Base-by-base conservation (phyloP, 1,139 yeast species). In the Entelexis paramagnoliae region DNA sequence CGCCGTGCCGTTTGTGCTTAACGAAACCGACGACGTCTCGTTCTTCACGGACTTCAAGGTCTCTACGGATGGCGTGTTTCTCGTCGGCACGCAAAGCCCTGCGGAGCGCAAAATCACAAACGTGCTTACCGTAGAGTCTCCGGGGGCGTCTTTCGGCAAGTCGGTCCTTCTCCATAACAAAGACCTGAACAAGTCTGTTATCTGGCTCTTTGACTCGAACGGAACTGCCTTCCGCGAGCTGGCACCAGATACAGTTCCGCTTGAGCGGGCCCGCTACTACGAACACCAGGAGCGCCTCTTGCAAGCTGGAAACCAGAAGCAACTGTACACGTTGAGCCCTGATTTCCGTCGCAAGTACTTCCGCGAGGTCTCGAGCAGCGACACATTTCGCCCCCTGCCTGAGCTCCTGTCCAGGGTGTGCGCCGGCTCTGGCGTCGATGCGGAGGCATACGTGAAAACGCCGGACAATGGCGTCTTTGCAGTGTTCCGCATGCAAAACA, bases 41-140 rank as follows among this genome's bases (percentile, higher is more conserved):
- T 41, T 48, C 29, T 53, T 55, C 42, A 51, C 57, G 13, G 57
- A 54, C 39, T 34, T 36, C 33, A 30, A 49, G 14, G 51, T 43
- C 4, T 50, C 58, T 16, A 36, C 48, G 4, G 54, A 51, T 13
- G 51, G 54, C 24, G 30, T 55, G 22, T 55, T 38, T 34, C 22
- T 53, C n/a, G 49, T 48, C 1, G 56, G 56, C 13, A 20, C 16
- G 10, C 35, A 29, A 20, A 24, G 13, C 14, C 14, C 38, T 13
- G 13, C 1, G 14, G 48, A 43, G n/a, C 35, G 20, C 2, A 50
- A 54, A 61, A 64, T 68, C 66, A 61, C 46, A 6, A 46, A 55
- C 28, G 54, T 51, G 13, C 48, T 54, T 9, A 9, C 32, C 2
- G 57, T 55, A 1, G 58, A 55, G 16, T 17, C 53, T 8, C 44